Conservation (phyloP, 1,139 yeast species). For the Saccharomyces hybrid region DNA sequence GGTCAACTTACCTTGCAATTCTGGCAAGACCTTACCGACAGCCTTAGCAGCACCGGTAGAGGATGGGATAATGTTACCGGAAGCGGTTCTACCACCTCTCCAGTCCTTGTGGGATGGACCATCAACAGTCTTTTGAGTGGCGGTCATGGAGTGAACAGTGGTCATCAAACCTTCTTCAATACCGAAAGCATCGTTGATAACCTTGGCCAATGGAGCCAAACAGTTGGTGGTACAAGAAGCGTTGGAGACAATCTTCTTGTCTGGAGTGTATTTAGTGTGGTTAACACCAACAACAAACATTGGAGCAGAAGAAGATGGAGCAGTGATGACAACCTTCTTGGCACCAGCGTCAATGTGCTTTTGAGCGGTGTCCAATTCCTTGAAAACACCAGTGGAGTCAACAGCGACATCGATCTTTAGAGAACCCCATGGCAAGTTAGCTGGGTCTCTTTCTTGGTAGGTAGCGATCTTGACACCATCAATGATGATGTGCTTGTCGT, state of each 20-base stretch:
- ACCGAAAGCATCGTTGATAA: slow-evolving; percentile 69
- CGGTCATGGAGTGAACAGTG: slow-evolving; percentile 84
- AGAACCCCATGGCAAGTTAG: slow-evolving; percentile 75
- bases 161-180: slow-evolving; percentile 86
- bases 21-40: slow-evolving; percentile 85
- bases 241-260: slow-evolving; percentile 67
- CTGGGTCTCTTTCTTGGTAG: slow-evolving; percentile 77
- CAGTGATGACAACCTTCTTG: slow-evolving; percentile 79
- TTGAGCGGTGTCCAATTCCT: slow-evolving; percentile 67
- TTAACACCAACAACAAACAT: slow-evolving; percentile 87
- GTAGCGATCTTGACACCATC: slow-evolving; percentile 63
- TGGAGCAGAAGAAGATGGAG: slow-evolving; percentile 82
- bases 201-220: slow-evolving; percentile 85
- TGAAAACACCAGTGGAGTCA: slow-evolving; percentile 86
- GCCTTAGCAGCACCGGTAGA: slow-evolving; percentile 93
- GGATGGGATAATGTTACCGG: slow-evolving; percentile 84
- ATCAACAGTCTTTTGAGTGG: slow-evolving; percentile 84
- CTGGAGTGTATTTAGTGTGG: slow-evolving; percentile 62
- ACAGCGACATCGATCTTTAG: slow-evolving; percentile 68
- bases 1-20: slow-evolving; percentile 77
- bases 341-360: slow-evolving; percentile 86
- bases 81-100: slow-evolving; percentile 94
- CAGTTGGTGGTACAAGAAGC: slow-evolving; percentile 90
- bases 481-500: slow-evolving; percentile 54
- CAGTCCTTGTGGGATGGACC: slow-evolving; percentile 94